Base-by-base conservation (phyloP, 139 green algal species). In the Yamagishiella unicocca region DNA sequence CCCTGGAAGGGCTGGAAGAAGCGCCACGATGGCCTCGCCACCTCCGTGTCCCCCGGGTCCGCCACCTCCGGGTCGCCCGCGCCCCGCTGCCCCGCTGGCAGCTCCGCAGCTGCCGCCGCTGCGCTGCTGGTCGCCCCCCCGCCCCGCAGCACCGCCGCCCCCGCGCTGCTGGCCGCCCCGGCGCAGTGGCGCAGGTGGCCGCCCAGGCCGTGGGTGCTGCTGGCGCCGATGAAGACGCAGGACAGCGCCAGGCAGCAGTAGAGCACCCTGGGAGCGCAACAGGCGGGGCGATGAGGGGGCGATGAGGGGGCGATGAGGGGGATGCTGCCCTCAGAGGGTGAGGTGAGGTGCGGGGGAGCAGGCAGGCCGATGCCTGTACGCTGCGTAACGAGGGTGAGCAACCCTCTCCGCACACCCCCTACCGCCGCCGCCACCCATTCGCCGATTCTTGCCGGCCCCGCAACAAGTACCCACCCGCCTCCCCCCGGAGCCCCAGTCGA, bases 1-100 rank as follows among this genome's bases (percentile, higher is more conserved):
- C 96, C 90, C 61, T 83, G 68, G 55, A 98, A 97, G 14, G 96
- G 96, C 93, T 98, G 96, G 61, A 92, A 98, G 84, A 98, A 98
- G 45, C 83, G 89, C 96, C 96, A 98, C 10, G 46, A 17, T 58
- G 61, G 58, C n/a, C n/a, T 2, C 29, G 40, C 64, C 42, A 29
- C 78, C 4, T 35, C 78, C 27, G 25, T 38, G 14, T 74, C 58
- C 50, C 46, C 74, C 25, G 37, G 53, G 4, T 83, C 76, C 0
- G 22, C 35, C 2, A 4, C 24, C 6, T 37, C 42, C 42, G 2
- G 4, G 35, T 6, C 21, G 40, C 19, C 46, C 74, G 12, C 3
- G 50, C 21, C 9, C 50, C 4, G 31, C 74, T 35, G 31, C 45
- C n/a, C 5, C 72, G 27, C 45, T 4, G 27, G 29, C 72, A n/a